phyloP scores from a whole-genome alignment of 306 rosid species.

The Lagenaria siceraria region DNA sequence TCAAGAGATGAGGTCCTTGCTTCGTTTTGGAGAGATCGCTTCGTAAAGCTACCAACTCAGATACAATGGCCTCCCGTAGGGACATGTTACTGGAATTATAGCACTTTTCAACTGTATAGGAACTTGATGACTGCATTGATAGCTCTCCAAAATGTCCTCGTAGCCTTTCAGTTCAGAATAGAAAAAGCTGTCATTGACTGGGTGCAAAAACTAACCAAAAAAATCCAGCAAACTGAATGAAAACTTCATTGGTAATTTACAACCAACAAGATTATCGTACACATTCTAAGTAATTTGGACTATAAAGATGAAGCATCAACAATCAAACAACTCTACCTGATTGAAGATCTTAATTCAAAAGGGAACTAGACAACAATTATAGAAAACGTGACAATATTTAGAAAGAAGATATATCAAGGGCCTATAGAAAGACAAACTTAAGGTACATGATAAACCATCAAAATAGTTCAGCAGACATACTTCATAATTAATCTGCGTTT shows the following conservation, averaged over 20 bases:
- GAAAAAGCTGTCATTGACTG: not conserved
- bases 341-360: not conserved
- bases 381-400: not conserved
- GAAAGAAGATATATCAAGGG: not conserved
- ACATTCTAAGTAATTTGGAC: not conserved
- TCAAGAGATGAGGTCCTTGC: slow-evolving; percentile 74
- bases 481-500: slow-evolving; percentile 55
- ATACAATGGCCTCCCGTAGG: slow-evolving; percentile 62
- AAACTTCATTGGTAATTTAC: not conserved
- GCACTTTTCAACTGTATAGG: slow-evolving; percentile 75
- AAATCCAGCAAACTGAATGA: not conserved
- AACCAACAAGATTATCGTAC: not conserved
- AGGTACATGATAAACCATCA: slow-evolving; percentile 6
- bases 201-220: not conserved
- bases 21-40: slow-evolving; percentile 70
- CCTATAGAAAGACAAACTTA: slow-evolving; percentile 4
- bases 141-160: slow-evolving; percentile 73
- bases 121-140: slow-evolving; percentile 51
- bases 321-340: not conserved
- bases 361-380: not conserved
- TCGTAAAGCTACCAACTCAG: slow-evolving; percentile 52
- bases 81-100: slow-evolving; percentile 54
- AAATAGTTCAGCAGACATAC: slow-evolving; percentile 30
- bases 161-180: slow-evolving; percentile 42
- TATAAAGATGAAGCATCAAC: not conserved